Percentiles rank a stretch among this genome's conserved stretches.
Conservation (phyloP, 2,329 filamentous ascomycete genomes). For the Epichloe gansuensis region DNA sequence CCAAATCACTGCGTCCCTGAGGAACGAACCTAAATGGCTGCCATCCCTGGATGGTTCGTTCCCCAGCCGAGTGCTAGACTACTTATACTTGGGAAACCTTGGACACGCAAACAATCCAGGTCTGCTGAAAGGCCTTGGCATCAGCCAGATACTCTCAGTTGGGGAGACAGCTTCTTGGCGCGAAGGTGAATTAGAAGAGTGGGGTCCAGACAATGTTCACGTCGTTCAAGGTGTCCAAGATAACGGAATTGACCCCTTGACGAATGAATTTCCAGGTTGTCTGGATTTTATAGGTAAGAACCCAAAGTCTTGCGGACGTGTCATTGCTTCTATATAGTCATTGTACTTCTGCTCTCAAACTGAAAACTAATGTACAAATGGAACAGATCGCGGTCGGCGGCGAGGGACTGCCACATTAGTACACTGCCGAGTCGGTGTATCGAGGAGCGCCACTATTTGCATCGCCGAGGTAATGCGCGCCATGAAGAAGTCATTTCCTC, state of each 20-base stretch:
- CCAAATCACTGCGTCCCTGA: slow-evolving; percentile 39
- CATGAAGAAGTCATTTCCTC: slow-evolving; percentile 67
- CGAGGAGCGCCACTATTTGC: slow-evolving; percentile 89
- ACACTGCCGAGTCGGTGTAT: slow-evolving; percentile 92
- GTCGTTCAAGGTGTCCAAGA: slow-evolving; percentile 81
- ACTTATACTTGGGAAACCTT: slow-evolving; percentile 93
- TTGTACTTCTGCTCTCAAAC: neutral
- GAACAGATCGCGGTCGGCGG: slow-evolving; percentile 59
- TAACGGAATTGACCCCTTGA: slow-evolving; percentile 89
- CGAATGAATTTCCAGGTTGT: slow-evolving; percentile 71
- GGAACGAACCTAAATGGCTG: slow-evolving; percentile 65
- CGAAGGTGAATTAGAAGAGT: slow-evolving; percentile 53
- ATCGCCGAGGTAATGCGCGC: slow-evolving; percentile 97
- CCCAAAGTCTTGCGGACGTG: neutral
- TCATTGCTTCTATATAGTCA: neutral
- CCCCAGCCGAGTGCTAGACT: slow-evolving; percentile 76
- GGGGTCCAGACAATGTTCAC: slow-evolving; percentile 68
- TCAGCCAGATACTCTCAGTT: slow-evolving; percentile 78
- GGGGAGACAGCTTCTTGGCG: slow-evolving; percentile 80
- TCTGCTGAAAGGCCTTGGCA: slow-evolving; percentile 65
- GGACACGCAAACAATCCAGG: slow-evolving; percentile 89
- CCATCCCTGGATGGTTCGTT: slow-evolving; percentile 76
- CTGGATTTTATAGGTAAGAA: slow-evolving; percentile 75
- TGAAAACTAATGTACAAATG: neutral
- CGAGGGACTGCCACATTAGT: slow-evolving; percentile 79